Percentiles rank a stretch among this genome's conserved stretches.
These are phyloP conservation scores for Bolboschoenoplectus hybrid DNA, from an alignment of 202 grass and related monocot species.

Conservation along the genomic window DNA sequence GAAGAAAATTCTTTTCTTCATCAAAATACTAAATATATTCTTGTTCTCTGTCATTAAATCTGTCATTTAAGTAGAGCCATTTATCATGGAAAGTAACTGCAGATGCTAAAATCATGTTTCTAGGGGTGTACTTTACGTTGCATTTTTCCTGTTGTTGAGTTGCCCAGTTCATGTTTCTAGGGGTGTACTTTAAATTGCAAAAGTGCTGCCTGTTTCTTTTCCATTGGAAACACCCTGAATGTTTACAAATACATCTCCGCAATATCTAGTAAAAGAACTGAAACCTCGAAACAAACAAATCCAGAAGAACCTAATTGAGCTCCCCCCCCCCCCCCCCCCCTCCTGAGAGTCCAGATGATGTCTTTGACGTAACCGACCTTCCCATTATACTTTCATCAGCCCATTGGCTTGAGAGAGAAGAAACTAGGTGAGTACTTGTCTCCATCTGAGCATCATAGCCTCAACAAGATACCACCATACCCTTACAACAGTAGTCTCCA, in stretches of 20 bases:
- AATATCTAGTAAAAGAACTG: background rate
- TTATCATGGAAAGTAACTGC: background rate
- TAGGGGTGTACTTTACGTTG: background rate
- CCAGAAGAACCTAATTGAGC: background rate
- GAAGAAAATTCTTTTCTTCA: constrained; percentile 14
- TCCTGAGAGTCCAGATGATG: background rate
- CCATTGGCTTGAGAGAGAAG: too few species aligned
- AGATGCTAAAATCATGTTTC: background rate
- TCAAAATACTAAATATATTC: background rate
- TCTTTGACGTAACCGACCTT: too few species aligned
- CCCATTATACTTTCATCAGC: too few species aligned
- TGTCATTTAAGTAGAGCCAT: background rate
- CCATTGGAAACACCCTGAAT: too few species aligned
- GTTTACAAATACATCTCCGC: background rate
- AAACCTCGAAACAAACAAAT: background rate
- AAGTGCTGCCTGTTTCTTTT: too few species aligned
- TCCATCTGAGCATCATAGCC: too few species aligned
- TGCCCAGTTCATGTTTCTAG: background rate
- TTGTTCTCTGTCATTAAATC: background rate
- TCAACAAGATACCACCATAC: too few species aligned
- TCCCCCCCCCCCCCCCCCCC: background rate
- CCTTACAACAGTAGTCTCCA: too few species aligned
- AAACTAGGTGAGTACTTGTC: too few species aligned
- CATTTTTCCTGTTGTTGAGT: background rate
- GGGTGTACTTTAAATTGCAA: background rate